Percentiles rank a stretch among this genome's conserved stretches.
Conservation (phyloP, 345 rosid genomes). For the Gossypium thurberi region DNA sequence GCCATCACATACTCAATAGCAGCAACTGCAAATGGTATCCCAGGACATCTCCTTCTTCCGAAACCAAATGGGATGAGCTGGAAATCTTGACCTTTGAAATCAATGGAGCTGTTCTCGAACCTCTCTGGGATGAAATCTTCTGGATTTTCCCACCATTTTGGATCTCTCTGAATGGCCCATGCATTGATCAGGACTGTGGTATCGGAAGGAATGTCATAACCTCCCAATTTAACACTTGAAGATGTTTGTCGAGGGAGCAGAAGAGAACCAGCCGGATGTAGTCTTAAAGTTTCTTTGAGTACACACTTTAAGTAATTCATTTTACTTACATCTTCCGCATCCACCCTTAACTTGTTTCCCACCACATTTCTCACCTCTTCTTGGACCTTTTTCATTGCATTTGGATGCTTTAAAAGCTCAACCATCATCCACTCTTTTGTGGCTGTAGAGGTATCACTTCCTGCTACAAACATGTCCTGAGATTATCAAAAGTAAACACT, state of each 20-base stretch:
- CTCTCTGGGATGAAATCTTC: neutral
- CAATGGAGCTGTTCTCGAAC: neutral
- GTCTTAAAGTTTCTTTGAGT: neutral
- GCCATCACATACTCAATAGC: constrained; percentile 16
- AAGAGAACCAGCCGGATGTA: neutral
- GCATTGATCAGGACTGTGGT: neutral
- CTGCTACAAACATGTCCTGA: no score
- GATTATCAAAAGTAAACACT: no score
- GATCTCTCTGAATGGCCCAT: neutral
- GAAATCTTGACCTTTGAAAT: neutral
- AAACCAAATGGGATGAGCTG: neutral
- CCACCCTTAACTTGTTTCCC: no score
- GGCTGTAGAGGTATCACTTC: no score
- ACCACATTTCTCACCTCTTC: no score
- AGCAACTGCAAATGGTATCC: neutral
- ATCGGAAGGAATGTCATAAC: neutral
- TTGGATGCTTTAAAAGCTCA: no score
- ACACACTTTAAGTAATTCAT: neutral
- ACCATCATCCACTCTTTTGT: no score
- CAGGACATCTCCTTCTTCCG: neutral
- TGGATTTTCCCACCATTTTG: neutral
- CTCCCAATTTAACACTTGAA: neutral
- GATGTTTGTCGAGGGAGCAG: neutral
- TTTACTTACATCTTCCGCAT: no score
- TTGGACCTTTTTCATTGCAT: no score